These are phyloP conservation scores for Hymenotorrendiella dingleyae DNA, from an alignment of 2,329 filamentous ascomycete species.

Conservation along the genomic window DNA sequence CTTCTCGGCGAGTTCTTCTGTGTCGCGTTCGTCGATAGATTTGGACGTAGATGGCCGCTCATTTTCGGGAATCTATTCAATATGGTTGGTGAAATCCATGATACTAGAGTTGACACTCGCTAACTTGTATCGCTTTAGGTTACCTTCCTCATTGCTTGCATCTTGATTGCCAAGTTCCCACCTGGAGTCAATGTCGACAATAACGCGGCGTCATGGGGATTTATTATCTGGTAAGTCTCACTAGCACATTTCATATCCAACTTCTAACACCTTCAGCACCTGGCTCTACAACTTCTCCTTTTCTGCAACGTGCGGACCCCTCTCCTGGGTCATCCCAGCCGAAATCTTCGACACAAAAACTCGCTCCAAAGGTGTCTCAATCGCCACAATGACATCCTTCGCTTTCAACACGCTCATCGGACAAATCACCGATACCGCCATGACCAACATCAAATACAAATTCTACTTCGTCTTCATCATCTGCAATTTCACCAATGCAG, in stretches of 20 bases:
- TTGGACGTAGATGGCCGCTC: slow-evolving; percentile 66
- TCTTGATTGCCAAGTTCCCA: slow-evolving; percentile 51
- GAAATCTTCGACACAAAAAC: slow-evolving; percentile 56
- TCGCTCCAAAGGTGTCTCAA: slow-evolving; percentile 55
- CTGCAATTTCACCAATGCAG: slow-evolving; percentile 40
- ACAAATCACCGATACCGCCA: slow-evolving; percentile 49
- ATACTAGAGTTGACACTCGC: background rate
- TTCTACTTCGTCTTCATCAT: slow-evolving; percentile 46
- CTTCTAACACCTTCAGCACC: slow-evolving; percentile 37
- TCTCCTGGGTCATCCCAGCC: slow-evolving; percentile 52
- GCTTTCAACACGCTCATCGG: slow-evolving; percentile 50
- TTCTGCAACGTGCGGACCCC: slow-evolving; percentile 48
- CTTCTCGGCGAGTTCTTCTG: slow-evolving; percentile 54
- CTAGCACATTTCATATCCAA: background rate
- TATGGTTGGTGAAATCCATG: slow-evolving; percentile 42
- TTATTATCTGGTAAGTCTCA: slow-evolving; percentile 51
- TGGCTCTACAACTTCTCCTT: slow-evolving; percentile 73
- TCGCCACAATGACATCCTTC: slow-evolving; percentile 54
- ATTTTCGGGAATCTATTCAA: slow-evolving; percentile 69
- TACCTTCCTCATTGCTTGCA: slow-evolving; percentile 60
- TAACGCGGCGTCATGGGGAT: slow-evolving; percentile 59
- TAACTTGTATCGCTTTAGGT: slow-evolving; percentile 29
- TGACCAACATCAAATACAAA: slow-evolving; percentile 44
- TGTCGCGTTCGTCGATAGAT: slow-evolving; percentile 58
- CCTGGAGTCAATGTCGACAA: slow-evolving; percentile 46